These are phyloP conservation scores for Citrus trifoliata DNA, from an alignment of 345 rosid genomes.

Conservation along the genomic window DNA sequence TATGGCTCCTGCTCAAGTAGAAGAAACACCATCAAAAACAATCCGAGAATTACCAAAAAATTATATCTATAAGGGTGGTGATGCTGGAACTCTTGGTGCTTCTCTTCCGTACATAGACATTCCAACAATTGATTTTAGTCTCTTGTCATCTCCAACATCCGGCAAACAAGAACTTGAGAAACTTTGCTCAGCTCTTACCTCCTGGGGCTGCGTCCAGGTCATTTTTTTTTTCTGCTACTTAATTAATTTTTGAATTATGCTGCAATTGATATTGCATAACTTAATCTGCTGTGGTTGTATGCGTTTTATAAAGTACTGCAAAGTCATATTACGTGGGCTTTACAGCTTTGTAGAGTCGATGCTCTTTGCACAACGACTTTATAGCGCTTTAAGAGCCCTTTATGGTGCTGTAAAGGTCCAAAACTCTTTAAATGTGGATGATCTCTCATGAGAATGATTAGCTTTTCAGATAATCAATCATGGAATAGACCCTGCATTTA, in stretches of 20 bases:
- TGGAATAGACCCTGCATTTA: conserved; percentile 46
- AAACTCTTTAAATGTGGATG: no score
- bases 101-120: conserved; percentile 42
- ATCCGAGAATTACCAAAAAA: conserved; percentile 36
- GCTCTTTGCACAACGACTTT: no score
- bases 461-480: conserved; percentile 53
- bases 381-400: no score
- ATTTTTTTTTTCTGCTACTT: no score
- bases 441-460: no score
- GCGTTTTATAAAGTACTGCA: no score
- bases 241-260: no score
- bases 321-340: neutral
- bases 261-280: no score
- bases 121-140: conserved; percentile 54
- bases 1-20: neutral
- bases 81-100: conserved; percentile 18
- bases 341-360: no score
- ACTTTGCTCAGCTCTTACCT: conserved; percentile 49
- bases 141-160: conserved; percentile 28
- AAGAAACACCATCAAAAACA: neutral
- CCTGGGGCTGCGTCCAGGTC: conserved; percentile 87
- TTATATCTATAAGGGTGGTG: conserved; percentile 33
- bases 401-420: no score
- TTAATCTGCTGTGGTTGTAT: no score
- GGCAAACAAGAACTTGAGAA: conserved; percentile 36